Conservation (phyloP, 805 yeast genomes). For the Saccharomycopsis vini region DNA sequence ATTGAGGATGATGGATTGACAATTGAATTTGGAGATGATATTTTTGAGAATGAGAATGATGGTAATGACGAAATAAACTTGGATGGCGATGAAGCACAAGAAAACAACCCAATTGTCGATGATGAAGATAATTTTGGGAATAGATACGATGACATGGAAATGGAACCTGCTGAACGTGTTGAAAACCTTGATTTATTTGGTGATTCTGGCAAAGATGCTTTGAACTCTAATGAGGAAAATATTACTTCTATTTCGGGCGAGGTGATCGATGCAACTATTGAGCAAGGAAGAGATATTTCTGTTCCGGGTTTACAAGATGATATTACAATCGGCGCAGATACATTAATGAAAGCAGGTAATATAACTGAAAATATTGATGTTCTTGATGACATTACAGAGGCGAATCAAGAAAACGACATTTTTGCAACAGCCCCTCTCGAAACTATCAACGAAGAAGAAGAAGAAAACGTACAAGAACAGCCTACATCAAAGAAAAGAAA, state of each 20-base stretch:
- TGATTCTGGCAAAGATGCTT: slow-evolving; percentile 10
- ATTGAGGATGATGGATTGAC: slow-evolving; percentile 9
- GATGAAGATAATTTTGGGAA: not conserved
- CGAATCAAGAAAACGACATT: too few species aligned
- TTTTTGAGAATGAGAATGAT: not conserved
- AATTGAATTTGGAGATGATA: slow-evolving; percentile 11
- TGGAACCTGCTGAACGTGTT: slow-evolving; percentile 26
- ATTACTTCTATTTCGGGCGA: not conserved
- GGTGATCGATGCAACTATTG: slow-evolving; percentile 32
- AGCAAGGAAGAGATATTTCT: slow-evolving; percentile 40
- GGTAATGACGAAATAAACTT: not conserved
- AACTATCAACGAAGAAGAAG: slow-evolving; percentile 4
- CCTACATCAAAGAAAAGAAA: not conserved
- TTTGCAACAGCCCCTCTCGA: slow-evolving; percentile 22
- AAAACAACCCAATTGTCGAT: not conserved
- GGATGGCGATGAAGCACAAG: not conserved
- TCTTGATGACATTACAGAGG: not conserved
- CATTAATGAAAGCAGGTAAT: slow-evolving; percentile 18
- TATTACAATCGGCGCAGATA: slow-evolving; percentile 18
- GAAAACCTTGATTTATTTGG: slow-evolving; percentile 13
- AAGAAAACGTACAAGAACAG: slow-evolving; percentile 3
- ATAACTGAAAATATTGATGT: not conserved
- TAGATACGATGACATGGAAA: slow-evolving; percentile 21
- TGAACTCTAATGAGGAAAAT: not conserved
- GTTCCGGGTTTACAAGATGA: not conserved